Base-by-base conservation (phyloP, 1,284 basidiomycete species). In the Xerocomus amazonicus region DNA sequence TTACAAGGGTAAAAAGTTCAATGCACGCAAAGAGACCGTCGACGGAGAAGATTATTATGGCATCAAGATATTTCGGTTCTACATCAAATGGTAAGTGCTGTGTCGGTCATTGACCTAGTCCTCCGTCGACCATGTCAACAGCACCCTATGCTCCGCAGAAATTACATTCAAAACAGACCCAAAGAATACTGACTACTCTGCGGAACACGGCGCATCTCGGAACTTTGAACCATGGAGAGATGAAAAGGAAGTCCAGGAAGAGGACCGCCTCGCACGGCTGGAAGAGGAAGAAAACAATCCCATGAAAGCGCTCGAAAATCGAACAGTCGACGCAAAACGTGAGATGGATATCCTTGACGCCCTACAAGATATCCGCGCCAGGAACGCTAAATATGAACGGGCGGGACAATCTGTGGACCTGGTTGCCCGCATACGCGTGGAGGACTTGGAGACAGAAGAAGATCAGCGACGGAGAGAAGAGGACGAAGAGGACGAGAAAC, bases 81-180 rank as follows among this genome's bases (percentile, higher is more conserved):
- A 88, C 62, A 90, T 90, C 60, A 89, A 90, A 73, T 90, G 87
- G 85, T 82, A 45, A 48, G 79, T 66, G 17, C 3, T 36, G 2
- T 28, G 32, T 31, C 13, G n/a, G 26, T 43, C 10, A 12, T 47
- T 14, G 10, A 19, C 7, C 6, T 26, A 53, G 6, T 6, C 1
- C 29, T 23, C 14, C 16, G 13, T 53, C 52, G 6, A 59, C 4
- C 14, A 17, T 34, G 28, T 47, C 51, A 39, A 27, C 60, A 89
- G 94, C 63, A 94, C 92, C 6, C 74, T 92, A 40, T 97, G 94
- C 67, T 97, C 93, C 2, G 90, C 95, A 8, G 97, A 99, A 68
- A 98, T 99, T 59, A 99, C 97, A 0, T 99, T 99, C 84, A 98
- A 98, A 70, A 99, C 96, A 0, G 97, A 99, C 67, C 97, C 96